These are phyloP conservation scores for Macroventuria anomochaeta DNA, from an alignment of 2,329 filamentous ascomycete species.

Conservation along the genomic window DNA sequence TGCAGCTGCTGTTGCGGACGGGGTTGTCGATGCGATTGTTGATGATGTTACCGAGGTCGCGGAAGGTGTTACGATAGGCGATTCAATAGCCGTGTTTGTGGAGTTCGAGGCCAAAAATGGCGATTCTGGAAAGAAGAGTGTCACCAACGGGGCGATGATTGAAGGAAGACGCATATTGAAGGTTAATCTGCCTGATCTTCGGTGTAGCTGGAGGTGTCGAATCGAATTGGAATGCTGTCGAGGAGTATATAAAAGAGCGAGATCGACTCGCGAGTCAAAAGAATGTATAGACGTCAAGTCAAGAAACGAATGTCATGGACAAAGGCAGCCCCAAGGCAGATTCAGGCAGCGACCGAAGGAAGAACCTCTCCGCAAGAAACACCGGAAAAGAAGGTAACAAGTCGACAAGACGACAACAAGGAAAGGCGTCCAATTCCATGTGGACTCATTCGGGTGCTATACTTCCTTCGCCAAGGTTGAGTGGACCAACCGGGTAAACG, in stretches of 20 bases:
- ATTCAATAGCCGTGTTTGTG: background rate
- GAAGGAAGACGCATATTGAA: conserved; percentile 6
- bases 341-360: background rate
- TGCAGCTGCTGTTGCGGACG: background rate
- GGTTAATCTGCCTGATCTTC: no score
- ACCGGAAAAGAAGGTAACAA: conserved; percentile 7
- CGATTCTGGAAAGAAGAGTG: conserved; percentile 14
- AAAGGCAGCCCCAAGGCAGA: background rate
- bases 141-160: conserved; percentile 4
- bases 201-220: background rate
- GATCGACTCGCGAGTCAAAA: conserved; percentile 11
- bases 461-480: conserved; percentile 1
- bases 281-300: conserved; percentile 9
- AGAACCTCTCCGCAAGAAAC: background rate
- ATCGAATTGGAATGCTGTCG: background rate
- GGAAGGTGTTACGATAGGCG: background rate
- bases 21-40: background rate
- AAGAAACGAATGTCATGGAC: conserved; percentile 13
- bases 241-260: background rate
- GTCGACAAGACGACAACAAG: background rate
- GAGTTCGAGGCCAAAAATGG: background rate
- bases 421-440: background rate
- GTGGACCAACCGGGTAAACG: background rate
- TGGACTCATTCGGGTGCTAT: background rate
- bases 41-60: background rate